Evolutionary conservation across 31 red algal species (phyloP).

Genomic region (Odonthalia washingtoniensis): DNA sequence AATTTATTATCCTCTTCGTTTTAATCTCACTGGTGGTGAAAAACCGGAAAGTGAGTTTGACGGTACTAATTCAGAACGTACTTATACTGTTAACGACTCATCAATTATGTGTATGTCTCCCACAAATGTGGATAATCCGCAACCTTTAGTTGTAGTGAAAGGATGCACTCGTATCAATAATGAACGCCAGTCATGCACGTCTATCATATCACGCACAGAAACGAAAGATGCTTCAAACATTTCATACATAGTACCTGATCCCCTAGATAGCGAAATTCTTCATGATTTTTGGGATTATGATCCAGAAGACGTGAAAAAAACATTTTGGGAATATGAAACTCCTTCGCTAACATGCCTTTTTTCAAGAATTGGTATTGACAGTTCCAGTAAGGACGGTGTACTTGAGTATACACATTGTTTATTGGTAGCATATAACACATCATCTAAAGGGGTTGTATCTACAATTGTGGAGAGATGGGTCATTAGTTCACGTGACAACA

Average conservation of each 20-base stretch:
- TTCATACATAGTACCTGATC: neutral
- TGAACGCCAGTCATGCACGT: neutral
- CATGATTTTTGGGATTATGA: neutral
- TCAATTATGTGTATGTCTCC: neutral
- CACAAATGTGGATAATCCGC: neutral
- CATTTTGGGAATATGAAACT: neutral
- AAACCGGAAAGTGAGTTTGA: neutral
- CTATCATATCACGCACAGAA: neutral
- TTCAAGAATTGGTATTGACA: neutral
- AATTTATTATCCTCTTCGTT: neutral
- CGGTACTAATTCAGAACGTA: neutral
- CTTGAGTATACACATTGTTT: neutral
- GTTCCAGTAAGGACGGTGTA: neutral
- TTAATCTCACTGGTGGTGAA: neutral
- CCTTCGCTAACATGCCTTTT: neutral
- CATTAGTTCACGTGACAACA: neutral
- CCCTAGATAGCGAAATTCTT: no score
- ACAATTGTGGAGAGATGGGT: slow-evolving; percentile 2
- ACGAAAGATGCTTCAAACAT: neutral
- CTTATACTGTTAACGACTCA: neutral
- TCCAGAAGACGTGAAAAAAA: neutral
- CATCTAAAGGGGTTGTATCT: neutral
- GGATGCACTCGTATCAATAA: neutral
- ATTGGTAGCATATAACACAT: neutral
- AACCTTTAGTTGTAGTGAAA: neutral